phyloP scores from a whole-genome alignment of 2,329 filamentous ascomycete species.

The Setomelanomma holmii region DNA sequence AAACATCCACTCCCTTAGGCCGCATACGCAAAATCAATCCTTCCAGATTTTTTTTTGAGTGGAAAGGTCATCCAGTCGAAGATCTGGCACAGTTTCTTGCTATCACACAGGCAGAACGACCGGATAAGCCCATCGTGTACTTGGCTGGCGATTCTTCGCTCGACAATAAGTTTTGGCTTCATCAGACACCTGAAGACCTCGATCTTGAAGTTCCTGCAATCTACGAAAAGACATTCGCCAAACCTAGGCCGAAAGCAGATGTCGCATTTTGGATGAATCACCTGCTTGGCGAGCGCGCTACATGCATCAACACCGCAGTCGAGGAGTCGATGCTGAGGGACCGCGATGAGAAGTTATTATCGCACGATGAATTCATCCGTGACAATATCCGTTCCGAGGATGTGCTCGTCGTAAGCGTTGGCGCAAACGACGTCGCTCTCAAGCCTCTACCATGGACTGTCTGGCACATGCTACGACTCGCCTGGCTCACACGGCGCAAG shows the following conservation, averaged over 20 bases:
- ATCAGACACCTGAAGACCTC: slow-evolving; percentile 14
- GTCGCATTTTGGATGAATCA: slow-evolving; percentile 49
- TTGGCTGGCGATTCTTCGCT: slow-evolving; percentile 50
- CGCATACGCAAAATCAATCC: slow-evolving; percentile 31
- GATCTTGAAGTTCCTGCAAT: slow-evolving; percentile 32
- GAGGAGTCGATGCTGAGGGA: slow-evolving; percentile 46
- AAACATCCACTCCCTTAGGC: not conserved
- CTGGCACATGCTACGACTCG: slow-evolving; percentile 40
- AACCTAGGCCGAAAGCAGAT: slow-evolving; percentile 38
- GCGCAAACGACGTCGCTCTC: slow-evolving; percentile 47
- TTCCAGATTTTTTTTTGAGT: slow-evolving; percentile 42
- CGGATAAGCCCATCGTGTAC: slow-evolving; percentile 42
- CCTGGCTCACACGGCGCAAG: slow-evolving; percentile 34
- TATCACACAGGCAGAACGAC: slow-evolving; percentile 26
- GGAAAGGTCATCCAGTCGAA: slow-evolving; percentile 43
- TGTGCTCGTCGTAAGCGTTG: slow-evolving; percentile 45
- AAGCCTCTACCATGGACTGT: slow-evolving; percentile 36
- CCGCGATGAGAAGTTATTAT: slow-evolving; percentile 32
- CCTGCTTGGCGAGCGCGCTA: slow-evolving; percentile 37
- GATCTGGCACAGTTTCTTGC: slow-evolving; percentile 37
- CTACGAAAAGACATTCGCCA: slow-evolving; percentile 33
- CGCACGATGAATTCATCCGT: slow-evolving; percentile 46
- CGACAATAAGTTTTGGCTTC: slow-evolving; percentile 49
- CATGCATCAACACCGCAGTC: slow-evolving; percentile 45
- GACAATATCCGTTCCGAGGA: slow-evolving; percentile 41